Evolutionary conservation across 2,329 filamentous ascomycete genomes (phyloP).

Genomic region (Botrytis aclada): DNA sequence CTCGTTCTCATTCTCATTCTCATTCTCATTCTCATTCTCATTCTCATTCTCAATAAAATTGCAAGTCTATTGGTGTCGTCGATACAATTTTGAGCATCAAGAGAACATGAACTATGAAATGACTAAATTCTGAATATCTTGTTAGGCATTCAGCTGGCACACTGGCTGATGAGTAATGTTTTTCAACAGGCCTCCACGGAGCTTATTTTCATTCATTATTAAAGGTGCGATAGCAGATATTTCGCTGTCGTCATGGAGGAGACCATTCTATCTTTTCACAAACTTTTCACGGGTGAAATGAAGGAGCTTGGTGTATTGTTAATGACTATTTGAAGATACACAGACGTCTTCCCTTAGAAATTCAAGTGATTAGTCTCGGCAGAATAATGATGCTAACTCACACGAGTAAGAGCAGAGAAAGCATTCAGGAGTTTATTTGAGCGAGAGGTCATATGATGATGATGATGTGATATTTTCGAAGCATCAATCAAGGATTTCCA

Average conservation of each 20-base stretch:
- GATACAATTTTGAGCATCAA: too few species aligned
- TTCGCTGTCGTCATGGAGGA: not conserved
- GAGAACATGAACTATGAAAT: too few species aligned
- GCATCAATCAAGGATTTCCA: not conserved
- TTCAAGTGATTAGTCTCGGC: too few species aligned
- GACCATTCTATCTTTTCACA: not conserved
- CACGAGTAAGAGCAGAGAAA: too few species aligned
- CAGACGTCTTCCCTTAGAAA: not conserved
- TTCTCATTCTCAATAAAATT: too few species aligned
- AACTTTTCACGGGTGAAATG: not conserved
- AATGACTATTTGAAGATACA: not conserved
- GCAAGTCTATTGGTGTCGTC: fast-evolving
- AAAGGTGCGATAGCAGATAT: not conserved
- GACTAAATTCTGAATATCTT: too few species aligned
- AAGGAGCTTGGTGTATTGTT: not conserved
- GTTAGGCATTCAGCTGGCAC: too few species aligned
- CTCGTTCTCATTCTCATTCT: too few species aligned
- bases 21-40: not conserved
- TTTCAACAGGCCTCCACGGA: too few species aligned
- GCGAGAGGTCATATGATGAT: not conserved
- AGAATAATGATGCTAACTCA: too few species aligned
- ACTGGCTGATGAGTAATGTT: too few species aligned
- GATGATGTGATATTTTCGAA: not conserved
- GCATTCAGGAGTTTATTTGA: too few species aligned
- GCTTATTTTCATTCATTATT: not conserved